Conservation (phyloP, 306 rosid genomes). For the Pachyrhizus erosus region DNA sequence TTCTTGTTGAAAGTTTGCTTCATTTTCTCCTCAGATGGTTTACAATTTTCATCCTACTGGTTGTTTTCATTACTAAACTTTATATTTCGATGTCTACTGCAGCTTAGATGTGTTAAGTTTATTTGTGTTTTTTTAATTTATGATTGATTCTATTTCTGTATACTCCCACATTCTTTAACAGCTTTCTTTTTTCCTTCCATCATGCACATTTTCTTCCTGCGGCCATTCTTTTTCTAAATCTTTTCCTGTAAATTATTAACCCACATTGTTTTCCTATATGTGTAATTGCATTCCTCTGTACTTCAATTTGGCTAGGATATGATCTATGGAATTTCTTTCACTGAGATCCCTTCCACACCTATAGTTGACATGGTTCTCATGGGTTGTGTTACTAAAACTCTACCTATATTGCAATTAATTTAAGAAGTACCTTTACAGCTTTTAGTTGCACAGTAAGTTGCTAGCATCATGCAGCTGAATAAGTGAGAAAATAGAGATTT, state of each 20-base stretch:
- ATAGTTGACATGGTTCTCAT: background rate
- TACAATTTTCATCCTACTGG: slow-evolving; percentile 2
- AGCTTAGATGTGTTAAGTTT: background rate
- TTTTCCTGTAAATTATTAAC: background rate
- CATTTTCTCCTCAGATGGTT: background rate
- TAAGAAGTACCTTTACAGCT: slow-evolving; percentile 4
- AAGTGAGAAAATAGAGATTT: slow-evolving; percentile 17
- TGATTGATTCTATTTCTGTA: slow-evolving; percentile 27
- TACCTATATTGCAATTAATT: background rate
- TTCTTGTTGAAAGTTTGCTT: slow-evolving; percentile 10
- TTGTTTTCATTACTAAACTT: slow-evolving; percentile 3
- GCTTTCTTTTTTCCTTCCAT: background rate
- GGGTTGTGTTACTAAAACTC: background rate
- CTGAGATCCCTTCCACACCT: slow-evolving; percentile 1
- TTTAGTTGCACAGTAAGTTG: background rate
- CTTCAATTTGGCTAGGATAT: background rate
- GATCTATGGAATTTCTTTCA: slow-evolving; percentile 5
- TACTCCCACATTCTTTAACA: slow-evolving; percentile 6
- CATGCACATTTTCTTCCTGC: background rate
- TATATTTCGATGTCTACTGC: background rate
- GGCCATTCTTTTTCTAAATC: background rate
- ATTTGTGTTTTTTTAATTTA: background rate
- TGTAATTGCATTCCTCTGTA: background rate
- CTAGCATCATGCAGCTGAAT: background rate
- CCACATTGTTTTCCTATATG: background rate